Conservation (phyloP, 106 monocot genomes). For the Dendrobium chrysotoxum region DNA sequence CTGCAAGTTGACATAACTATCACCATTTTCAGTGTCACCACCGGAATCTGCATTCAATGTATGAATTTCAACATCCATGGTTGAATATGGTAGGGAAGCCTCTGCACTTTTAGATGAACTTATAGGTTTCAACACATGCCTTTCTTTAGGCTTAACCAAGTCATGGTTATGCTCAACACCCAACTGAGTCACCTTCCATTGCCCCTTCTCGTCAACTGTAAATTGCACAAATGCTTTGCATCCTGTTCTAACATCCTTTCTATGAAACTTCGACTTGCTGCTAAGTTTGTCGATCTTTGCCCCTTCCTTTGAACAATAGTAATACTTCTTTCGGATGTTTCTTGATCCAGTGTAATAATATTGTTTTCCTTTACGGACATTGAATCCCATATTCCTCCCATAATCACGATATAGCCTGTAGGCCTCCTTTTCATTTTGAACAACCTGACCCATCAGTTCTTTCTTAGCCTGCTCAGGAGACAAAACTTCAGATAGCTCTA, state of each 20-base stretch:
- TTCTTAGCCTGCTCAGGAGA: not conserved
- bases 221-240: not conserved
- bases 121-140: not conserved
- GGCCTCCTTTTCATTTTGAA: not conserved
- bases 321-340: not conserved
- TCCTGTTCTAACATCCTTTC: not conserved
- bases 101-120: no score
- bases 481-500: not conserved
- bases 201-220: not conserved
- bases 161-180: not conserved
- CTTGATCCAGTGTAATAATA: not conserved
- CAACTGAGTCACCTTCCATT: not conserved
- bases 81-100: no score
- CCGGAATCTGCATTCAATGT: no score
- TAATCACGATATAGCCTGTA: slow-evolving; percentile 1
- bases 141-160: not conserved
- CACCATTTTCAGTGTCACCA: no score
- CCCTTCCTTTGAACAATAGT: not conserved
- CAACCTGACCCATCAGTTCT: not conserved
- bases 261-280: not conserved
- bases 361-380: not conserved
- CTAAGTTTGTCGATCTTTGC: not conserved
- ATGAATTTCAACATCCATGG: no score
- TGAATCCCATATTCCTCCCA: not conserved
- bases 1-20: no score